phyloP scores from a whole-genome alignment of 169 alveolate species.

The Perkinsus olseni region DNA sequence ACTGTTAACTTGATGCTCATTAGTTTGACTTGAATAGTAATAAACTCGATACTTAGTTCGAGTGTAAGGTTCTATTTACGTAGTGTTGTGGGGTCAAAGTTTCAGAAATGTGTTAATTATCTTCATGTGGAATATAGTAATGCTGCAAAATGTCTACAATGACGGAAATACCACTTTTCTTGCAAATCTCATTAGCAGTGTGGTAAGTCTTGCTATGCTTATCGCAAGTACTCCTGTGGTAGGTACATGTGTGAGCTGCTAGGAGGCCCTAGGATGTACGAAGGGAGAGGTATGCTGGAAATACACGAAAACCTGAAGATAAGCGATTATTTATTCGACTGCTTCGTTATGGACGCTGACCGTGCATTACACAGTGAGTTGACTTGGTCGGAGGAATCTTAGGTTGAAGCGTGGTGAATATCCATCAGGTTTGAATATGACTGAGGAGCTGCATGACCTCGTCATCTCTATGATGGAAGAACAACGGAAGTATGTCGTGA shows the following conservation, averaged over 20 bases:
- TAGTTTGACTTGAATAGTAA: too few relatives aligned
- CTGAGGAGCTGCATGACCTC: not conserved
- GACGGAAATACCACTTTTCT: too few relatives aligned
- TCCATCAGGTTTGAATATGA: not conserved
- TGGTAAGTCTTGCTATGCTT: too few relatives aligned
- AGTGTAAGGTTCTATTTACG: too few relatives aligned
- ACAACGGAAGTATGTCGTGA: not conserved
- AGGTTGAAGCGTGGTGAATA: not conserved
- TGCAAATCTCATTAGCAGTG: too few relatives aligned
- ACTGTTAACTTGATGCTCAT: too few relatives aligned
- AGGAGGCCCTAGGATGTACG: not conserved
- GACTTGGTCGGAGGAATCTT: not conserved
- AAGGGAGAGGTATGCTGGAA: not conserved
- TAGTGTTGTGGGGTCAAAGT: too few relatives aligned
- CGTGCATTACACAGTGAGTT: not conserved
- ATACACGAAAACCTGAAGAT: not conserved
- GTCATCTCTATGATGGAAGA: not conserved
- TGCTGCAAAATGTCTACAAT: too few relatives aligned
- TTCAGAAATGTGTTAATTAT: too few relatives aligned
- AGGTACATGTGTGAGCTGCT: not conserved
- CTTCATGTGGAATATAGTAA: too few relatives aligned
- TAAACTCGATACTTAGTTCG: too few relatives aligned
- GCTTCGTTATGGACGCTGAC: not conserved
- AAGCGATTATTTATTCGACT: not conserved
- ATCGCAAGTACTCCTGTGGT: not conserved